phyloP scores from a whole-genome alignment of 2,329 filamentous ascomycete genomes.

The Gyromitra esculenta region DNA sequence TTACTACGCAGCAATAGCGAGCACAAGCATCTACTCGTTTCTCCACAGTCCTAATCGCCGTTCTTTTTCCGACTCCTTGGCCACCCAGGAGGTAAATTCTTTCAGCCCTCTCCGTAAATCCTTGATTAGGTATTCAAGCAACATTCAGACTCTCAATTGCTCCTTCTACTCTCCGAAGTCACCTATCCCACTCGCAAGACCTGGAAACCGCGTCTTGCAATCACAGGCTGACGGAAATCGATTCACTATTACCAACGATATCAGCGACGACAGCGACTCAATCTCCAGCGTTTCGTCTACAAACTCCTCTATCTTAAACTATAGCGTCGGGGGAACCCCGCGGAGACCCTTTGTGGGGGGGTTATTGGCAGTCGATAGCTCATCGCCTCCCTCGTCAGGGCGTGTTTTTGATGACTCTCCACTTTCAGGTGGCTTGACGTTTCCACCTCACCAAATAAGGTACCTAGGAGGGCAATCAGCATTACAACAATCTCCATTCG shows the following conservation, averaged over 20 bases:
- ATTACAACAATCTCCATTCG: not conserved
- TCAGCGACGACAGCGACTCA: slow-evolving; percentile 27
- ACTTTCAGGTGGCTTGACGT: slow-evolving; percentile 44
- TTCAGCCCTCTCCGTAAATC: slow-evolving; percentile 11
- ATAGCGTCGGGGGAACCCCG: slow-evolving; percentile 32
- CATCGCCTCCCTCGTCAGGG: slow-evolving; percentile 27
- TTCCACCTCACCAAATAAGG: slow-evolving; percentile 30
- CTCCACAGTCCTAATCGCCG: slow-evolving; percentile 22
- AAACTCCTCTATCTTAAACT: slow-evolving; percentile 45
- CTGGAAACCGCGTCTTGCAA: not conserved
- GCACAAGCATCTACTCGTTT: slow-evolving; percentile 46
- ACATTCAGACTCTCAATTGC: slow-evolving; percentile 6
- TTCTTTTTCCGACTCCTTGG: slow-evolving; percentile 41
- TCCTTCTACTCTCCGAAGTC: slow-evolving; percentile 23
- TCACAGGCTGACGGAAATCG: not conserved
- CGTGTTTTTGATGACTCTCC: slow-evolving; percentile 28
- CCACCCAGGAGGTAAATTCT: slow-evolving; percentile 4
- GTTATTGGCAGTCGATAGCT: slow-evolving; percentile 23
- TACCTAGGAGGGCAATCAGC: not conserved
- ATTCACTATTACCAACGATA: slow-evolving; percentile 1
- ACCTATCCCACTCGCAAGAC: slow-evolving; percentile 5
- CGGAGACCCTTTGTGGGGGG: slow-evolving; percentile 21
- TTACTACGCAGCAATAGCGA: slow-evolving; percentile 23
- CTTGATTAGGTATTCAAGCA: slow-evolving; percentile 30
- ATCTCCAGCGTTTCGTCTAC: slow-evolving; percentile 49